Conservation (phyloP, 768 basidiomycete genomes). For the Tricholoma hemisulphureum region DNA sequence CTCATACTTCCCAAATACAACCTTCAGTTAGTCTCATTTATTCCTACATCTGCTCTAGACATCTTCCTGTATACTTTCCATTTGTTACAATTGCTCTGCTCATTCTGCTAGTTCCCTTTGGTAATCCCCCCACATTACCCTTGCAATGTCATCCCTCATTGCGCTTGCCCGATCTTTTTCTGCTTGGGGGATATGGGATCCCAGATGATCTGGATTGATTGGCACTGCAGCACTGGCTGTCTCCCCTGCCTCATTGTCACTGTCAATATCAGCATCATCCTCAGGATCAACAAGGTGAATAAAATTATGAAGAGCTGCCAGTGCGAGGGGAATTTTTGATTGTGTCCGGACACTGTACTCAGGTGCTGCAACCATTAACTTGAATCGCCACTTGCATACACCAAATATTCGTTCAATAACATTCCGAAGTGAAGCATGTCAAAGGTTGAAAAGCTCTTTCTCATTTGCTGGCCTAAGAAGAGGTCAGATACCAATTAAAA, state of each 20-base stretch:
- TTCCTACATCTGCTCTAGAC: neutral
- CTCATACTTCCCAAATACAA: slow-evolving; percentile 6
- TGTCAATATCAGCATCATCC: slow-evolving; percentile 5
- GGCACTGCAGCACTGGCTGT: neutral
- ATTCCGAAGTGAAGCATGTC: slow-evolving; percentile 38
- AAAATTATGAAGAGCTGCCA: slow-evolving; percentile 29
- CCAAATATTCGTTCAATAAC: slow-evolving; percentile 36
- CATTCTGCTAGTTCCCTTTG: neutral
- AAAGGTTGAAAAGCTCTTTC: slow-evolving; percentile 43
- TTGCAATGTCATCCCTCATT: too few species aligned
- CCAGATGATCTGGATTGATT: slow-evolving; percentile 11
- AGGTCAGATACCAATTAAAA: too few species aligned
- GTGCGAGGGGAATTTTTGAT: slow-evolving; percentile 20
- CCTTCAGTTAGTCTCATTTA: slow-evolving; percentile 8
- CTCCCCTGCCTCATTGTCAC: neutral
- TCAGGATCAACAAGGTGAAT: slow-evolving; percentile 23
- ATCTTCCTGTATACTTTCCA: neutral
- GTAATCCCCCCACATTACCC: too few species aligned
- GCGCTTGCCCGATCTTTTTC: slow-evolving; percentile 19
- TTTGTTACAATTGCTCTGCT: neutral
- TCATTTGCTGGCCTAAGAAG: slow-evolving; percentile 29
- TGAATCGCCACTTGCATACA: slow-evolving; percentile 20
- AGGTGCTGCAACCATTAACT: slow-evolving; percentile 13
- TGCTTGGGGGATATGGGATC: slow-evolving; percentile 10
- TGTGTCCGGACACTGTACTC: slow-evolving; percentile 18